Evolutionary conservation across 805 yeast genomes (phyloP).

Genomic region (Clavispora fructus): DNA sequence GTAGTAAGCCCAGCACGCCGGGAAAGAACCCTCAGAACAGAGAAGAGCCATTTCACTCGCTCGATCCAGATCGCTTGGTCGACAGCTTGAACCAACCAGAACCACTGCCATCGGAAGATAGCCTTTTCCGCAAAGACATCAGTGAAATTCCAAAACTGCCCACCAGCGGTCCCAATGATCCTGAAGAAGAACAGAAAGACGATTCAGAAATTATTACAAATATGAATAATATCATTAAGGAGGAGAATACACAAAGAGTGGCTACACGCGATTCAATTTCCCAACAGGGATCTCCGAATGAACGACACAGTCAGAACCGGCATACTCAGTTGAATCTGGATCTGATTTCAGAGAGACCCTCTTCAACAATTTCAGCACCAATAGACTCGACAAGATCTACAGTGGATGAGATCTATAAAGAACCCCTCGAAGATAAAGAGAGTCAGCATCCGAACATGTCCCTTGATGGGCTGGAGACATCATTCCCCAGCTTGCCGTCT

Average conservation of each 20-base stretch:
- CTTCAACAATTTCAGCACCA: background rate
- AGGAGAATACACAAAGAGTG: background rate
- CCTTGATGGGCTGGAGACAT: background rate
- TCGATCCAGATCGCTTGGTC: too few species aligned
- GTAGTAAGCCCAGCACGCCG: too few species aligned
- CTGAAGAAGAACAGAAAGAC: too few species aligned
- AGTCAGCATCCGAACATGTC: background rate
- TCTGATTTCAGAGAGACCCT: background rate
- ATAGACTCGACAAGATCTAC: background rate
- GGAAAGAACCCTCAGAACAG: too few species aligned
- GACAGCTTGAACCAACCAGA: too few species aligned
- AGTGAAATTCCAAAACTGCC: too few species aligned
- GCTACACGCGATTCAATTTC: background rate
- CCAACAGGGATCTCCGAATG: background rate
- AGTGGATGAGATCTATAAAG: background rate
- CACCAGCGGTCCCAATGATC: too few species aligned
- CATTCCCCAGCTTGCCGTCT: background rate
- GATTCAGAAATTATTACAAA: too few species aligned
- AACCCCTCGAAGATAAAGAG: background rate
- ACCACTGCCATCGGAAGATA: too few species aligned
- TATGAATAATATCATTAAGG: background rate
- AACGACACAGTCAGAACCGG: background rate
- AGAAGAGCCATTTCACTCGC: too few species aligned
- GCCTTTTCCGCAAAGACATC: too few species aligned
- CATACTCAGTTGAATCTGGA: background rate